phyloP scores from a whole-genome alignment of 805 yeast species.

The Starmerella davenportii region DNA sequence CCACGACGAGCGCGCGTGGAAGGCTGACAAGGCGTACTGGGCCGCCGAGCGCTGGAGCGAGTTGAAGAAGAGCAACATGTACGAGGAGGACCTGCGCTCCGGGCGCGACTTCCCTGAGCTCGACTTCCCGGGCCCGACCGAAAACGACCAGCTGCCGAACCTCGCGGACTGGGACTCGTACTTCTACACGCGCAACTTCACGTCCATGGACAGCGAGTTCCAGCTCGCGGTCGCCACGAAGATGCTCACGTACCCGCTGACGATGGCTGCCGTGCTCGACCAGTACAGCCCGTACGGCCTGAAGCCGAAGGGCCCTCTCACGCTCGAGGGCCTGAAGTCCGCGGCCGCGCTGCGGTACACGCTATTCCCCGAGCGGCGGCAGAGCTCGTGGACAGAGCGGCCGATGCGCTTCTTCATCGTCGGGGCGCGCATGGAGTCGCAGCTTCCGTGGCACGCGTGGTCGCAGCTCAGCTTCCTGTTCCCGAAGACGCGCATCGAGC shows the following conservation, averaged over 20 bases:
- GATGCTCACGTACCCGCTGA: conserved; percentile 80
- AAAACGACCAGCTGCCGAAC: conserved; percentile 53
- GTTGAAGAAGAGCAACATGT: conserved; percentile 72
- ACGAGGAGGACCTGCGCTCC: conserved; percentile 85
- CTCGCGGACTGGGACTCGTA: conserved; percentile 81
- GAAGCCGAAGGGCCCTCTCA: conserved; percentile 70
- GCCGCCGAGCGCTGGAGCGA: conserved; percentile 44
- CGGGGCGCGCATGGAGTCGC: conserved; percentile 86
- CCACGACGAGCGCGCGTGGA: conserved; percentile 80
- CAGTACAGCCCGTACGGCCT: conserved; percentile 69
- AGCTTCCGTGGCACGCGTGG: conserved; percentile 91
- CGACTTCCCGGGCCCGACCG: conserved; percentile 72
- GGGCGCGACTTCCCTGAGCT: conserved; percentile 93
- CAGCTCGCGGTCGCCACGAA: conserved; percentile 90
- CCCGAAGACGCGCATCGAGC: conserved; percentile 66
- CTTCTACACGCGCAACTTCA: conserved; percentile 79
- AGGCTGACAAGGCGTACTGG: conserved; percentile 58
- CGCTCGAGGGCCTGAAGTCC: conserved; percentile 84
- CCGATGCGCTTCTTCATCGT: conserved; percentile 78
- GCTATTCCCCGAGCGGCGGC: conserved; percentile 51
- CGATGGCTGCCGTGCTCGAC: conserved; percentile 70
- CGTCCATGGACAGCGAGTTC: conserved; percentile 93
- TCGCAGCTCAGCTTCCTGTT: conserved; percentile 72
- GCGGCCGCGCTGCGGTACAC: conserved; percentile 85
- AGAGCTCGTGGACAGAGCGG: conserved; percentile 45